Evolutionary conservation across 192 early-diverging fungal genomes (phyloP), one percentile per base, ranked within the genome.

Genomic region (Coemansia sp.): DNA sequence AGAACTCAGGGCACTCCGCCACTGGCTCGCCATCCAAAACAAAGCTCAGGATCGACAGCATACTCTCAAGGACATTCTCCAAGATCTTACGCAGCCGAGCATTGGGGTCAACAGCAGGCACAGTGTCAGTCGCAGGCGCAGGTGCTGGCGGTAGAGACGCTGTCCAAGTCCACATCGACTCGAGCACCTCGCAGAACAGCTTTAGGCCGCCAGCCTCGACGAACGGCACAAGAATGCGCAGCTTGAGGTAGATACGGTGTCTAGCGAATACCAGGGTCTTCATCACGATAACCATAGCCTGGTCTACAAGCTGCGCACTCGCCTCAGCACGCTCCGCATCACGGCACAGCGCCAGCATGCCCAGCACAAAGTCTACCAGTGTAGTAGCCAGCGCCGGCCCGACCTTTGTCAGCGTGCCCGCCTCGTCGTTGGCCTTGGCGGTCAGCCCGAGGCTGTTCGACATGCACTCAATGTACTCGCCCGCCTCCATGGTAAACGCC

Each of bases 1-100:
- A 22, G 38, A 65, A 74, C 29, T 84, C 87, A 8, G 93, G 87
- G 16, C 93, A 93, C 55, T 95, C 93, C 15, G 85, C 83, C 27
- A 96, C 72, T 9, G 92, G 78, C 61, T 93, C 91, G 52, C 85
- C 83, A 24, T 94, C 94, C 16, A 86, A 70, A 49, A 94, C 68
- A 38, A 87, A 88, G 64, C 90, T 87, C 31, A 98, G 75, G 5
- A 94, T 85, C 34, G 81, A 79, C 41, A 84, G 62, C 68, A 79
- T 79, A 65, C 65, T 84, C 55, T 84, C 81, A 1, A 84, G 65
- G 22, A 70, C 73, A 49, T 70, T 77, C 49, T 80, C 71, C 15
- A 80, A 75, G 0, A 75, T 61, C 24, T 64, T 64, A 65, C 72
- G 69, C 22, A 86, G 73, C 11, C 67, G 52, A 6, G 61, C 60